phyloP scores from a whole-genome alignment of 345 rosid genomes.

The Geranium rotundifolium region DNA sequence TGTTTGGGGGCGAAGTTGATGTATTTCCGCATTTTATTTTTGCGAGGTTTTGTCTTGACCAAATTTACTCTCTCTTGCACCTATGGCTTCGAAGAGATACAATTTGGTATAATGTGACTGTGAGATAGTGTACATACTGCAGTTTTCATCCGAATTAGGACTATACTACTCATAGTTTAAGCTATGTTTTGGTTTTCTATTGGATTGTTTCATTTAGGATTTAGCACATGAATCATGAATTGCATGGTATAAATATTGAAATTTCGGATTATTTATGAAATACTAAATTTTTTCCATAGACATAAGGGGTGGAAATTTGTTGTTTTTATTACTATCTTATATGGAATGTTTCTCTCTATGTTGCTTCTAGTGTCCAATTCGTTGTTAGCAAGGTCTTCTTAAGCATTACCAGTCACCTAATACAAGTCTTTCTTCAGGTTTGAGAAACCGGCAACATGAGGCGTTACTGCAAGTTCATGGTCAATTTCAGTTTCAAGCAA shows the following conservation, averaged over 20 bases:
- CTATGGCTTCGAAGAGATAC: background rate
- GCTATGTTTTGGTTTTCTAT: background rate
- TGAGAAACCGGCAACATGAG: background rate
- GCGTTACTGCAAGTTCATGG: conserved; percentile 9
- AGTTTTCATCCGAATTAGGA: background rate
- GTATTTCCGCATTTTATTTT: too few relatives aligned
- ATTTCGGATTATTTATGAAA: too few relatives aligned
- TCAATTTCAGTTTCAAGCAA: background rate
- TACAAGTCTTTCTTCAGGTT: background rate
- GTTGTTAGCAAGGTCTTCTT: background rate
- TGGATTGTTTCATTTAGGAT: background rate
- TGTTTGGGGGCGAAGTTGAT: background rate
- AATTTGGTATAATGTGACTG: background rate
- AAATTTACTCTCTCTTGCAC: too few relatives aligned
- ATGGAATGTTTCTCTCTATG: background rate
- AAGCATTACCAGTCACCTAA: background rate
- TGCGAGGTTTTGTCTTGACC: too few relatives aligned
- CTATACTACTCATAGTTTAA: too few relatives aligned
- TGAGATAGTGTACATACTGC: background rate
- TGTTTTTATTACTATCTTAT: background rate
- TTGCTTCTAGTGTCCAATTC: background rate
- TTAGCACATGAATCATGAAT: too few relatives aligned
- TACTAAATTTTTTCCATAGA: too few relatives aligned
- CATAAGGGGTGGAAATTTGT: background rate
- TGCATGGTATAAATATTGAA: too few relatives aligned